Conservation (phyloP, 192 early-diverging fungal species). For the Backusella parvicylindrica region DNA sequence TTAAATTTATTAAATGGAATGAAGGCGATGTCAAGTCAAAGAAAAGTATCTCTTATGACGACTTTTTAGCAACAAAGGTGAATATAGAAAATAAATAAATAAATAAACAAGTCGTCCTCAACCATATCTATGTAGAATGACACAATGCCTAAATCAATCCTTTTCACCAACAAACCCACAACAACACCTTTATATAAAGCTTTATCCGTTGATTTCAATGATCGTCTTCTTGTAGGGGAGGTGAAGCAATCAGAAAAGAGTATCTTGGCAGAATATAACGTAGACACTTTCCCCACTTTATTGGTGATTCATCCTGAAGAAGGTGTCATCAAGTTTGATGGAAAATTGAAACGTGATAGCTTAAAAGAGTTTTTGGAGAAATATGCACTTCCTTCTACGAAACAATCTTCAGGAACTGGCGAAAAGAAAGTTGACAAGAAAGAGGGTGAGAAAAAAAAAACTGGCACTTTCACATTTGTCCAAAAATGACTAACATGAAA, state of each 20-base stretch:
- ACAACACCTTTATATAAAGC: slow-evolving; percentile 86
- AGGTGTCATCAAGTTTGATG: slow-evolving; percentile 51
- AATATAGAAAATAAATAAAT: not conserved
- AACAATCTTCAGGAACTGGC: slow-evolving; percentile 9
- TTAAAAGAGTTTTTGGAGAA: slow-evolving; percentile 62
- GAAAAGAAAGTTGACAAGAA: slow-evolving; percentile 14
- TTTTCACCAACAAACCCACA: slow-evolving; percentile 75
- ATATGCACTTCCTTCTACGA: slow-evolving; percentile 44
- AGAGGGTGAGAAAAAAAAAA: slow-evolving; percentile 8
- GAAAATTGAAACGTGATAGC: slow-evolving; percentile 61
- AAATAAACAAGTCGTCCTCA: not conserved
- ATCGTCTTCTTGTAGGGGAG: slow-evolving; percentile 70
- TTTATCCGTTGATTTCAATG: slow-evolving; percentile 70
- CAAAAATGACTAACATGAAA: not conserved
- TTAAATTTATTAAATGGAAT: slow-evolving; percentile 34
- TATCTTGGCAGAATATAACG: slow-evolving; percentile 50
- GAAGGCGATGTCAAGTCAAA: slow-evolving; percentile 42
- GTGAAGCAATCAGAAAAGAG: slow-evolving; percentile 52
- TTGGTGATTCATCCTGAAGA: slow-evolving; percentile 56
- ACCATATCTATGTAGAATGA: slow-evolving; percentile 44
- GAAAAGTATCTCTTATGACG: slow-evolving; percentile 52
- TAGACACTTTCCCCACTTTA: slow-evolving; percentile 65
- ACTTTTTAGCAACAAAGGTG: slow-evolving; percentile 57
- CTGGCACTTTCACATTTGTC: slow-evolving; percentile 2
- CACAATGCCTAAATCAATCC: slow-evolving; percentile 64